These are phyloP conservation scores for Pseudovirgaria hyperparasitica DNA, from an alignment of 2,329 filamentous ascomycete species.

Conservation along the genomic window DNA sequence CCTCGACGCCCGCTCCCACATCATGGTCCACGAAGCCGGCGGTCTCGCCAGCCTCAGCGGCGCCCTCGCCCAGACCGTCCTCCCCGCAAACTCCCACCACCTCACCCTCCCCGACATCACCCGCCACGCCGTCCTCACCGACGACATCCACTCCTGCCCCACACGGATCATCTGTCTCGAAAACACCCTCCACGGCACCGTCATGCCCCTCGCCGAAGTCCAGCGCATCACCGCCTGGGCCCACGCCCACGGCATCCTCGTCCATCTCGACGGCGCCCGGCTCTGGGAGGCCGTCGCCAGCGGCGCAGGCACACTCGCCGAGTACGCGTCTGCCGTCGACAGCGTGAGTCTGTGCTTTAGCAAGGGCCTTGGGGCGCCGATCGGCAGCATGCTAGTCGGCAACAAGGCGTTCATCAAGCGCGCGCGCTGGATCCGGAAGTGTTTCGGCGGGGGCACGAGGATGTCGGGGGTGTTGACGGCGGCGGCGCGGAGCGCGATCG, in stretches of 20 bases:
- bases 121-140: conserved; percentile 48
- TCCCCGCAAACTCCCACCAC: conserved; percentile 58
- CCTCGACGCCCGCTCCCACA: conserved; percentile 67
- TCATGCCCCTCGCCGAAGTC: conserved; percentile 65
- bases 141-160: conserved; percentile 66
- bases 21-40: conserved; percentile 55
- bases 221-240: conserved; percentile 57
- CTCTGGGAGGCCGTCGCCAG: conserved; percentile 71
- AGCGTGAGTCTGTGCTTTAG: conserved; percentile 68
- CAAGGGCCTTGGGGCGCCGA: conserved; percentile 71
- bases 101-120: conserved; percentile 67
- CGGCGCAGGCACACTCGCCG: conserved; percentile 52
- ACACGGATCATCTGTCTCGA: conserved; percentile 74
- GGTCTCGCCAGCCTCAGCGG: conserved; percentile 61
- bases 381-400: conserved; percentile 61
- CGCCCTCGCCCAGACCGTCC: conserved; percentile 53
- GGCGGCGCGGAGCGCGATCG: conserved; percentile 62
- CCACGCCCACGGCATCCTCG: conserved; percentile 46
- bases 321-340: conserved; percentile 58
- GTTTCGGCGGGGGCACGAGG: conserved; percentile 64
- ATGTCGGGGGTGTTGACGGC: conserved; percentile 67
- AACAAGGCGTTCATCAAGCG: conserved; percentile 47
- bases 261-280: conserved; percentile 70
- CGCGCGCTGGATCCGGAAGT: conserved; percentile 66
- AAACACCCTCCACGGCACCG: conserved; percentile 69